Evolutionary conservation across 108 stramenopile genomes (phyloP), one percentile per base, ranked within the genome.

Genomic region (Fistulifera solaris): DNA sequence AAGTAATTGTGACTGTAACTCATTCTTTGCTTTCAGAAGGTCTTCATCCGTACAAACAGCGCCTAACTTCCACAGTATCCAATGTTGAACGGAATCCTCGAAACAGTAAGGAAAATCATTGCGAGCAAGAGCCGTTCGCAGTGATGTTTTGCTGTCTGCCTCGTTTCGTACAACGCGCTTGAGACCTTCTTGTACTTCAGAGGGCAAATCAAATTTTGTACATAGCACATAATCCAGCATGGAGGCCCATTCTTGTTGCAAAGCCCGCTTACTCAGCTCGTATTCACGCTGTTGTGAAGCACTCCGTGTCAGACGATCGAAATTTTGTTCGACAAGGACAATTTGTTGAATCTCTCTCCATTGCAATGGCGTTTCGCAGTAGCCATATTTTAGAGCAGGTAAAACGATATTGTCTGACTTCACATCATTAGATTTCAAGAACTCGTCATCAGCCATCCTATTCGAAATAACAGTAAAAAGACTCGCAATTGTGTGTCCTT

Each of bases 61-160:
- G 35, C 72, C 78, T 8, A 80, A 65, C 63, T 85, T 89, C 87
- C 87, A 89, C 3, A 89, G 48, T 51, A 84, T 72, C 63, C 72
- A 83, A 53, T 89, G 87, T n/a, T 74, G 61, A 46, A 89, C 72
- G 21, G 64, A 56, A 1, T 55, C 61, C 13, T 62, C 66, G 0
- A 78, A 62, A 45, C 72, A 79, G 38, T 89, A 89, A 1, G 83
- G 87, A 54, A 78, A 89, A 57, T 89, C 81, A 46, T 89, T 89
- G 11, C 16, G 56, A 5, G 79, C 67, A 18, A 88, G 41, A 38
- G 51, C 28, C n/a, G 18, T 70, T 17, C 38, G 48, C 0, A 38
- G 14, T 28, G 15, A 21, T 27, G 17, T 3, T 8, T 35, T 50
- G 27, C 12, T 8, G 15, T 50, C 47, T 19, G 26, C 35, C 12